Conservation (phyloP, 2,329 filamentous ascomycete genomes). For the Hypoxylon sp. region DNA sequence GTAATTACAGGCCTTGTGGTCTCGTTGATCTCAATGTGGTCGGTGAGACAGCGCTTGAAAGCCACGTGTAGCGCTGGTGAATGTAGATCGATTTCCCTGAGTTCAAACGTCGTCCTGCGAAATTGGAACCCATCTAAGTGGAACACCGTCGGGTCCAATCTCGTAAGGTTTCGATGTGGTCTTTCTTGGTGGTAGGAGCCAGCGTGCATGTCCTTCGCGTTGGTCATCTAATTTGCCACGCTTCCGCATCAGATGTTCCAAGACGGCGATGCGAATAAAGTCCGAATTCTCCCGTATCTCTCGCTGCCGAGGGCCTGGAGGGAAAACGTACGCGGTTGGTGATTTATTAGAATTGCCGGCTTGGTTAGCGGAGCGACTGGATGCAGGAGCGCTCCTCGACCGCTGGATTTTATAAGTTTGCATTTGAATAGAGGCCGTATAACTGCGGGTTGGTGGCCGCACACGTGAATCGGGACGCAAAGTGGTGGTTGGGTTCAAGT, state of each 20-base stretch:
- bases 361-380: conserved; percentile 49
- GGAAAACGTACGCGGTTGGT: conserved; percentile 55
- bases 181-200: conserved; percentile 77
- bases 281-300: conserved; percentile 79
- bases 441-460: conserved; percentile 58
- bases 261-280: conserved; percentile 78
- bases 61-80: not conserved
- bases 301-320: conserved; percentile 70
- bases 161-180: conserved; percentile 67
- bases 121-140: conserved; percentile 69
- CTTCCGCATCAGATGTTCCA: conserved; percentile 80
- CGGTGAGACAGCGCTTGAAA: conserved; percentile 2
- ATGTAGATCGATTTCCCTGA: not conserved
- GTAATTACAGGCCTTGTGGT: conserved; percentile 19
- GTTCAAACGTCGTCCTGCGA: conserved; percentile 43
- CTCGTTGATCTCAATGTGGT: conserved; percentile 17
- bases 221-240: conserved; percentile 76
- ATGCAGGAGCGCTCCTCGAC: conserved; percentile 57
- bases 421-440: conserved; percentile 79
- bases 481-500: conserved; percentile 74
- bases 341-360: conserved; percentile 50
- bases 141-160: conserved; percentile 71
- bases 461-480: conserved; percentile 61
- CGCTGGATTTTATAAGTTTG: conserved; percentile 76
- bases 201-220: conserved; percentile 76